Conservation (phyloP, 345 rosid genomes). For the Toxicodendron radicans region DNA sequence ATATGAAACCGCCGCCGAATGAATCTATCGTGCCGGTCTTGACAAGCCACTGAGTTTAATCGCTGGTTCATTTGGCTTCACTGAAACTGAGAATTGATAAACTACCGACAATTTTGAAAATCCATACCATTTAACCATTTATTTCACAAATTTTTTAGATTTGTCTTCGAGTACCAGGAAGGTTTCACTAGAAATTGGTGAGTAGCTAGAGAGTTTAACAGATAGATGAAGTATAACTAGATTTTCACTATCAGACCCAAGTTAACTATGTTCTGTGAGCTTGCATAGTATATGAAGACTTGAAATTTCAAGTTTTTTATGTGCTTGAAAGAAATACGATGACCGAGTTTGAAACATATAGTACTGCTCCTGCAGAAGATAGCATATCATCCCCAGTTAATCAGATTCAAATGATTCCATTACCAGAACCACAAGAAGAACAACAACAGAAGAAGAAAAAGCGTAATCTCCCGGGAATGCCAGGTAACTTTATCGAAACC, state of each 20-base stretch:
- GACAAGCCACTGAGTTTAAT: constrained; percentile 30
- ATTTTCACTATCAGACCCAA: constrained; percentile 6
- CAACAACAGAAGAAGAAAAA: constrained; percentile 50
- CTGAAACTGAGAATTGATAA: background rate
- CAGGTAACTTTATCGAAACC: constrained; percentile 41
- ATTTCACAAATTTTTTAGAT: background rate
- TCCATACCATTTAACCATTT: background rate
- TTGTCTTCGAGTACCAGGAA: constrained; percentile 5
- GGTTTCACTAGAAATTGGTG: background rate
- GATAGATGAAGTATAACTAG: background rate
- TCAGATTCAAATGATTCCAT: constrained; percentile 30
- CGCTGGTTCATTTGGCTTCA: constrained; percentile 14
- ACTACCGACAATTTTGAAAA: background rate
- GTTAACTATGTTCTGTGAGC: constrained; percentile 2
- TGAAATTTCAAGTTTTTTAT: background rate
- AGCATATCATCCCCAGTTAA: constrained; percentile 28
- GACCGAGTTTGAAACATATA: constrained; percentile 42
- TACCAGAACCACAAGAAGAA: constrained; percentile 3
- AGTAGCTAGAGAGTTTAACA: background rate
- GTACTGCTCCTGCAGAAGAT: constrained; percentile 47
- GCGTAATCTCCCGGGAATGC: constrained; percentile 86
- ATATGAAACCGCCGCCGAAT: constrained; percentile 39
- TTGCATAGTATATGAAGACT: background rate
- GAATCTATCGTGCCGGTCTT: constrained; percentile 24
- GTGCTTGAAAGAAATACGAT: constrained; percentile 20